Percentiles rank a stretch among this genome's conserved stretches.
These are phyloP conservation scores for Neurospora discreta DNA, from an alignment of 495 filamentous ascomycete genomes.

Conservation along the genomic window DNA sequence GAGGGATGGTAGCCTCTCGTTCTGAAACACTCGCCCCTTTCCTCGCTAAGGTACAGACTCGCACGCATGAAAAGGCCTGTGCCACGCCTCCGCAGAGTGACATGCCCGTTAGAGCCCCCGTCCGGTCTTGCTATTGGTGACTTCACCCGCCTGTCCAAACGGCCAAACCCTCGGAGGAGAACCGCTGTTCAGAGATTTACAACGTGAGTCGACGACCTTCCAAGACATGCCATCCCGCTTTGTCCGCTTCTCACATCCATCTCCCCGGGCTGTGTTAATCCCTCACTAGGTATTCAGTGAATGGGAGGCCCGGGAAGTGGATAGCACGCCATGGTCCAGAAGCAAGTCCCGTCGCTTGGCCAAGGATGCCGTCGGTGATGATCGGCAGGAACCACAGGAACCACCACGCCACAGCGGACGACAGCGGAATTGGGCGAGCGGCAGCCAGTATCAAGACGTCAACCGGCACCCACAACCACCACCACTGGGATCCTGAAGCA, in stretches of 20 bases:
- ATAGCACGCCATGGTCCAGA: not conserved
- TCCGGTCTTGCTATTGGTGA: not conserved
- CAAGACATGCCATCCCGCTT: too few relatives aligned
- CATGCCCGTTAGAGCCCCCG: not conserved
- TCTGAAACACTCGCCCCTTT: not conserved
- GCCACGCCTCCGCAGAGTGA: not conserved
- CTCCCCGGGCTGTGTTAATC: not conserved
- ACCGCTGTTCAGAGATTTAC: too few relatives aligned
- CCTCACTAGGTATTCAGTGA: not conserved
- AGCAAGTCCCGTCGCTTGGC: not conserved
- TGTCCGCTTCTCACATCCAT: not conserved
- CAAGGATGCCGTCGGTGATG: not conserved
- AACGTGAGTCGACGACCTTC: too few relatives aligned
- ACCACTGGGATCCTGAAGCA: not conserved
- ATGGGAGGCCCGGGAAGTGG: not conserved
- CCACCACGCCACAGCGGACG: not conserved
- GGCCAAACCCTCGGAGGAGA: not conserved
- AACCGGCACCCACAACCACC: not conserved
- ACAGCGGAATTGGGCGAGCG: not conserved
- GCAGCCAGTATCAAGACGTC: not conserved
- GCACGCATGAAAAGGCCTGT: not conserved
- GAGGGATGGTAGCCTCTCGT: not conserved
- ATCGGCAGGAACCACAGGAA: not conserved
- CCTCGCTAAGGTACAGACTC: not conserved
- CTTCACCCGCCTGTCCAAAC: not conserved